Percentiles rank a stretch among this genome's conserved stretches.
Evolutionary conservation across 192 early-diverging fungal genomes (phyloP).

Genomic region (Pecoramyces ruminantium): DNA sequence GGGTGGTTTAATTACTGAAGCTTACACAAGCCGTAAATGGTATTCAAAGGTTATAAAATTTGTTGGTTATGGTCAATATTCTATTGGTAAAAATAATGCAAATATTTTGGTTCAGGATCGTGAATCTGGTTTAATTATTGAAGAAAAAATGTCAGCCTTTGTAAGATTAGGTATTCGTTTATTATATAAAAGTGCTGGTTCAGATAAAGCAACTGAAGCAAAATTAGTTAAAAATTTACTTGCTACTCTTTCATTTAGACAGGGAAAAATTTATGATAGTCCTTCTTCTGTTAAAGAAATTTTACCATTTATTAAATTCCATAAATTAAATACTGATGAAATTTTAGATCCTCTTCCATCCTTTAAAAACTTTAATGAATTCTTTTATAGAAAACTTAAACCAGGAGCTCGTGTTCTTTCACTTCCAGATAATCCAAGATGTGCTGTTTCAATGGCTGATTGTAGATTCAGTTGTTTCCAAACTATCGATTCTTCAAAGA

Average conservation of each 20-base stretch:
- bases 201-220: constrained; percentile 9
- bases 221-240: constrained; percentile 19
- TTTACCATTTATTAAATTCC: constrained; percentile 51
- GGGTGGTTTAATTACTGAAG: constrained; percentile 60
- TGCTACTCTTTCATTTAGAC: constrained; percentile 34
- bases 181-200: constrained; percentile 44
- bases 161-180: constrained; percentile 63
- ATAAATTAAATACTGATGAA: constrained; percentile 45
- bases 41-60: constrained; percentile 40
- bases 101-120: constrained; percentile 66
- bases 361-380: constrained; percentile 67
- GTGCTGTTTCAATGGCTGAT: constrained; percentile 58
- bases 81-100: constrained; percentile 39
- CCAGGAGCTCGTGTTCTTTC: constrained; percentile 27
- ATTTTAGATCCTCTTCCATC: constrained; percentile 45
- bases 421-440: constrained; percentile 19
- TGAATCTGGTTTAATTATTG: constrained; percentile 39
- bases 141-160: constrained; percentile 65
- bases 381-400: constrained; percentile 70
- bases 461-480: constrained; percentile 49
- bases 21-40: constrained; percentile 54
- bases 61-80: constrained; percentile 43
- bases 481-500: constrained; percentile 41
- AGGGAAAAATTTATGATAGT: constrained; percentile 52
- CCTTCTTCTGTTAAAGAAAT: constrained; percentile 47